Evolutionary conservation across 2,329 filamentous ascomycete genomes (phyloP).

Genomic region (Ceratocystis cubensis): DNA sequence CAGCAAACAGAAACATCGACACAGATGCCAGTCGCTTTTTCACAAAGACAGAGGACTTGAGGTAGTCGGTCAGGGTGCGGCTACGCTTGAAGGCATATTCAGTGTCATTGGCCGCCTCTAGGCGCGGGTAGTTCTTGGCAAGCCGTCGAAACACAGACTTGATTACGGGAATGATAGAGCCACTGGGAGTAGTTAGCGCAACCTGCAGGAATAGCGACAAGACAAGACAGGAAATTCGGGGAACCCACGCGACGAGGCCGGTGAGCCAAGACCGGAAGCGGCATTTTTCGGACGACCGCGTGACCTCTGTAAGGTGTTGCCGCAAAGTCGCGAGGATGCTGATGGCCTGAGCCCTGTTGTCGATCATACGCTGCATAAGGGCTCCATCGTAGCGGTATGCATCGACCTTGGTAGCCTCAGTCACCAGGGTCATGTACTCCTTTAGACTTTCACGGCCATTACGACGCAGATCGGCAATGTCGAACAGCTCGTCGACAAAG

Average conservation of each 20-base stretch:
- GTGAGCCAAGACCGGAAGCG: constrained; percentile 20
- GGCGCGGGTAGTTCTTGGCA: constrained; percentile 12
- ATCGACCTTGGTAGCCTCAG: not conserved
- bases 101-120: constrained; percentile 34
- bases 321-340: constrained; percentile 14
- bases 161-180: constrained; percentile 20
- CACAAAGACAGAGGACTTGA: constrained; percentile 35
- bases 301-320: constrained; percentile 15
- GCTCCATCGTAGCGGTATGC: constrained; percentile 8
- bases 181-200: constrained; percentile 20
- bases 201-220: constrained; percentile 20
- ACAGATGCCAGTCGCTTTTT: constrained; percentile 36
- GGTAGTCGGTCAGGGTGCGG: constrained; percentile 38
- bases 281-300: constrained; percentile 19
- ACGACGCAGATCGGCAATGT: constrained; percentile 12
- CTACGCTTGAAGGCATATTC: constrained; percentile 45
- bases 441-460: constrained; percentile 9
- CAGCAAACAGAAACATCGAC: constrained; percentile 43
- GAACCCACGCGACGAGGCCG: constrained; percentile 21
- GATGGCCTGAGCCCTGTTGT: constrained; percentile 9
- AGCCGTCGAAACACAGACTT: constrained; percentile 17
- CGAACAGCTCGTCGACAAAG: constrained; percentile 9
- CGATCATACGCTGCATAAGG: constrained; percentile 7
- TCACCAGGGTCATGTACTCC: constrained; percentile 8
- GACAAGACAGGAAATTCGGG: constrained; percentile 20